phyloP scores from a whole-genome alignment of 1,139 yeast genomes.

The Magnusiomyces paraingens region DNA sequence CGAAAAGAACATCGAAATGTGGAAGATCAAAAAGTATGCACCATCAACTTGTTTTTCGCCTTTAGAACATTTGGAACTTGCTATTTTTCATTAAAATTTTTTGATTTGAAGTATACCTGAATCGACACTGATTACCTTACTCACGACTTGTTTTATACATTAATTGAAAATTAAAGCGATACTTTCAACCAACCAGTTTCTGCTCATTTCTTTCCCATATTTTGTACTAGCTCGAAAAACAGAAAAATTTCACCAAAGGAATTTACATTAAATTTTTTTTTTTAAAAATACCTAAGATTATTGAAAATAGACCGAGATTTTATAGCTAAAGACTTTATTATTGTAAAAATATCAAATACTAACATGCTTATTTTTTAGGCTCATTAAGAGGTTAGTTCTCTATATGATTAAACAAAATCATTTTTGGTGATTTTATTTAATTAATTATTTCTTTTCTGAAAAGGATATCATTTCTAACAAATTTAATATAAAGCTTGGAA shows the following conservation, averaged over 20 bases:
- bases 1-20: constrained; percentile 94
- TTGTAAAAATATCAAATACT: not conserved
- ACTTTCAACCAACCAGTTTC: not conserved
- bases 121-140: no score
- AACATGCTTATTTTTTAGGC: constrained; percentile 14
- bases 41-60: not conserved
- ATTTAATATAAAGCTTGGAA: constrained; percentile 56
- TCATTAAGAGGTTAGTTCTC: constrained; percentile 23
- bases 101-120: not conserved
- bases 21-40: constrained; percentile 83
- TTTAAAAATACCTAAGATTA: not conserved
- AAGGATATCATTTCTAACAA: constrained; percentile 1
- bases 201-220: no score
- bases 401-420: not conserved
- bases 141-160: not conserved
- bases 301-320: not conserved
- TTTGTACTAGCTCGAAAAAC: not conserved
- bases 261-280: not conserved
- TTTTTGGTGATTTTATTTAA: not conserved
- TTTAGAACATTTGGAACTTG: not conserved
- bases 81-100: not conserved
- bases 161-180: not conserved
- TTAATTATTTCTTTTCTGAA: not conserved
- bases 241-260: no score
- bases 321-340: not conserved